Evolutionary conservation across 2,329 filamentous ascomycete species (phyloP).

Genomic region (Metarhizium robertsii): DNA sequence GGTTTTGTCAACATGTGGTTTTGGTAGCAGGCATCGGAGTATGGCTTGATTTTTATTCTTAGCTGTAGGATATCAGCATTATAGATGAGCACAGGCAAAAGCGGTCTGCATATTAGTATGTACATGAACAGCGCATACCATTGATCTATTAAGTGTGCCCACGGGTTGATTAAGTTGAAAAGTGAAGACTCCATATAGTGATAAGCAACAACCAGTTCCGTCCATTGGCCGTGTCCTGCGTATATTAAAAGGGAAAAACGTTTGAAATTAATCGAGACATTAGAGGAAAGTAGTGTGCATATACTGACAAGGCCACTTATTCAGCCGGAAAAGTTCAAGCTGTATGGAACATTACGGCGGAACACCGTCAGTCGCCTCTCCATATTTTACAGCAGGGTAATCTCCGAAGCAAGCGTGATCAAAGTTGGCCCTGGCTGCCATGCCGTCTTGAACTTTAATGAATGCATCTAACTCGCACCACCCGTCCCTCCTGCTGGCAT

Average conservation of each 20-base stretch:
- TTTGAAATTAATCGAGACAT: background rate
- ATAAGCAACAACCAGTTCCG: too few relatives aligned
- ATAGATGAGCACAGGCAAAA: conserved; percentile 1
- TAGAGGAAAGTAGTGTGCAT: background rate
- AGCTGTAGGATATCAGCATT: conserved; percentile 1
- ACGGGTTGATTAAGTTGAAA: background rate
- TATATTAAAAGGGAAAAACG: background rate
- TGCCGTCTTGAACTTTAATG: conserved; percentile 49
- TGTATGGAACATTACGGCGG: conserved; percentile 11
- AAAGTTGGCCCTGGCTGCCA: conserved; percentile 49
- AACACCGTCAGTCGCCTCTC: conserved; percentile 28
- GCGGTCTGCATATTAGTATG: background rate
- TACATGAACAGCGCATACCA: background rate
- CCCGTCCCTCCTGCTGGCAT: conserved; percentile 52
- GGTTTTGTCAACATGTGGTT: background rate
- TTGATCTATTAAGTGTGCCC: background rate
- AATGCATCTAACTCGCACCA: conserved; percentile 70
- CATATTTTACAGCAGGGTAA: conserved; percentile 25
- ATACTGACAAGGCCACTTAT: background rate
- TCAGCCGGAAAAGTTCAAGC: background rate
- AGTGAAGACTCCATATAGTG: background rate
- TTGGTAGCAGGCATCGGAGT: conserved; percentile 10
- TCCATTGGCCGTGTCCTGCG: background rate
- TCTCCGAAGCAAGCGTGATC: conserved; percentile 59
- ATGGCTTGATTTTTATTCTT: background rate